phyloP scores from a whole-genome alignment of 2,329 filamentous ascomycete species.

The Pseudogymnoascus sp. region DNA sequence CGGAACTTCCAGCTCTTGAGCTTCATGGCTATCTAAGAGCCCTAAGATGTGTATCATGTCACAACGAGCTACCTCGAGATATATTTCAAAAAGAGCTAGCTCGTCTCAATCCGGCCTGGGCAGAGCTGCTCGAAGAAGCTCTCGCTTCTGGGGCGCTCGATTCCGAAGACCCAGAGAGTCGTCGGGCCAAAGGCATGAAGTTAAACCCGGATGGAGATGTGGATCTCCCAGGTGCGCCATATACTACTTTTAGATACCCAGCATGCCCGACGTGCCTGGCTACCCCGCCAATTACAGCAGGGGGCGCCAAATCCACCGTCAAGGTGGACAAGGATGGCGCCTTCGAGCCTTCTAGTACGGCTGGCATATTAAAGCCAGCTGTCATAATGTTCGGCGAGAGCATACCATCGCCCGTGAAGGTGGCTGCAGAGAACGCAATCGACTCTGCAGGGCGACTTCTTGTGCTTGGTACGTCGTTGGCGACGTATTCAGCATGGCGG shows the following conservation, averaged over 20 bases:
- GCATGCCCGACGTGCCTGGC: constrained; percentile 74
- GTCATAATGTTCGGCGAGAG: constrained; percentile 97
- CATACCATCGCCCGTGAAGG: constrained; percentile 62
- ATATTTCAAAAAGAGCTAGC: constrained; percentile 70
- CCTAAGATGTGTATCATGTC: constrained; percentile 73
- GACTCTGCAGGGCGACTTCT: constrained; percentile 69
- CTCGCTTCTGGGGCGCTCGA: constrained; percentile 67
- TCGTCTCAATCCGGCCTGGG: constrained; percentile 79
- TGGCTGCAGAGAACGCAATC: constrained; percentile 69
- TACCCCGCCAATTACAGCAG: constrained; percentile 47
- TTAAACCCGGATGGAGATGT: constrained; percentile 94
- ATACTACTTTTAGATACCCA: constrained; percentile 85
- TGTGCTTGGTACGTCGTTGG: constrained; percentile 80
- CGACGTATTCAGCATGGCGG: constrained; percentile 92
- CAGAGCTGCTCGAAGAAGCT: constrained; percentile 63
- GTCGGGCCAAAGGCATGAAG: constrained; percentile 60
- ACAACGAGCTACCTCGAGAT: constrained; percentile 60
- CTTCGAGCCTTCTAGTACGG: constrained; percentile 57
- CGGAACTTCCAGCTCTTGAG: constrained; percentile 66
- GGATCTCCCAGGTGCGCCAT: constrained; percentile 78
- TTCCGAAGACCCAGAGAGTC: constrained; percentile 66
- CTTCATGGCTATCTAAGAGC: constrained; percentile 85
- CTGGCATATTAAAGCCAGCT: constrained; percentile 81
- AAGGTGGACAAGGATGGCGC: constrained; percentile 74
- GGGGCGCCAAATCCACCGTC: constrained; percentile 51